These are phyloP conservation scores for Tulasnella sp. DNA, from an alignment of 768 basidiomycete species.

Conservation along the genomic window DNA sequence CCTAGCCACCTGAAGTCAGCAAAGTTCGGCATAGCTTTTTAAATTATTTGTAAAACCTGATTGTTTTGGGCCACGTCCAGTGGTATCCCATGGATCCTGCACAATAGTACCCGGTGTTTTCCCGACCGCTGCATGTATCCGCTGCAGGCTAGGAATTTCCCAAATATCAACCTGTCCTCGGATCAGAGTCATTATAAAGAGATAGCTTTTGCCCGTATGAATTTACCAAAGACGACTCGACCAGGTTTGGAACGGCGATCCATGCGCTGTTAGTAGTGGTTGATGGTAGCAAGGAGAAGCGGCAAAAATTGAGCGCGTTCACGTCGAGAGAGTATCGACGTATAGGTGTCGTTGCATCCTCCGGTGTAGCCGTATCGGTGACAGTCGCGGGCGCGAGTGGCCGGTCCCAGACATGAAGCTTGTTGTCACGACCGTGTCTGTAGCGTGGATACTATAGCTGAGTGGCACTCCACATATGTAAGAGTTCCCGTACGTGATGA, in stretches of 20 bases:
- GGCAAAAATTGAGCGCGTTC: constrained; percentile 90
- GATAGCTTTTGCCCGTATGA: background rate
- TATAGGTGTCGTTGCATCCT: constrained; percentile 37
- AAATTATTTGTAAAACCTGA: constrained; percentile 26
- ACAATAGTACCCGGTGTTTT: constrained; percentile 28
- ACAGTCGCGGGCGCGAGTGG: constrained; percentile 36
- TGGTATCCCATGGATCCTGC: constrained; percentile 25
- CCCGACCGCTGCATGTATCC: constrained; percentile 80
- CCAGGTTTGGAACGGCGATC: constrained; percentile 74
- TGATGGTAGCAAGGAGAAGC: constrained; percentile 54
- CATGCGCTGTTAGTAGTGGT: constrained; percentile 26
- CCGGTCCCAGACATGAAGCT: constrained; percentile 60
- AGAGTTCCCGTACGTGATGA: constrained; percentile 60
- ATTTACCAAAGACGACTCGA: constrained; percentile 68
- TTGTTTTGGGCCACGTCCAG: constrained; percentile 46
- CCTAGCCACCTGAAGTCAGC: constrained; percentile 38
- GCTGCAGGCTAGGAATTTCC: constrained; percentile 49
- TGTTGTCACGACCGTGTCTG: constrained; percentile 80
- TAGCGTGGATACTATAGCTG: background rate
- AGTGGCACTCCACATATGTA: background rate
- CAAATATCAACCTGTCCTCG: constrained; percentile 88
- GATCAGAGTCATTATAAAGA: no score
- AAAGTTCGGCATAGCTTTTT: background rate
- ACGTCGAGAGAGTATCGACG: constrained; percentile 66
- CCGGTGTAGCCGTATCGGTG: constrained; percentile 43